Percentiles rank a stretch among this genome's conserved stretches.
phyloP scores from a whole-genome alignment of 176 grass and related monocot species.

The Aegilops sharonensis region DNA sequence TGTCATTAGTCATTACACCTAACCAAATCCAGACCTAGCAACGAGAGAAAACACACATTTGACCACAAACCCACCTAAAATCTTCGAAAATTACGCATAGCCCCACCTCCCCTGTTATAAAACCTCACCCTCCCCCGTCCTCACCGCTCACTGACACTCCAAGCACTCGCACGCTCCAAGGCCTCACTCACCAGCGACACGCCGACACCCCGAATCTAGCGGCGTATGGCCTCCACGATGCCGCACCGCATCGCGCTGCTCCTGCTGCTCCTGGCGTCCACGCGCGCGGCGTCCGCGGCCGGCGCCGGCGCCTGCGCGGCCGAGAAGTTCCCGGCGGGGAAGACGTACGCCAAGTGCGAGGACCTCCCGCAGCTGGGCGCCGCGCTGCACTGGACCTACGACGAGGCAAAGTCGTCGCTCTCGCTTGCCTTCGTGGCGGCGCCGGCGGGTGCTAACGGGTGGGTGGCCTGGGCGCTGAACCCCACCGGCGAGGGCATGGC shows the following conservation, averaged over 20 bases:
- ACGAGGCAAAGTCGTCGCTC: slow-evolving; percentile 28
- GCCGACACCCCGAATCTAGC: neutral
- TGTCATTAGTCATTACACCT: neutral
- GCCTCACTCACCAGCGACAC: neutral
- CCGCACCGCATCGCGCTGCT: slow-evolving; percentile 25
- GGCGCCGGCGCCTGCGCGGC: slow-evolving; percentile 19
- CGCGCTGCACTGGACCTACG: slow-evolving; percentile 65
- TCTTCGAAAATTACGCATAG: neutral
- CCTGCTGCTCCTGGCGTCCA: slow-evolving; percentile 19
- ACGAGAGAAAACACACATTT: neutral
- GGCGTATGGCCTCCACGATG: neutral
- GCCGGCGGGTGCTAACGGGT: slow-evolving; percentile 40
- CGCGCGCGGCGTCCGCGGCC: neutral
- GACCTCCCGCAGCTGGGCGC: slow-evolving; percentile 63
- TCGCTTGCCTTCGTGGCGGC: slow-evolving; percentile 66
- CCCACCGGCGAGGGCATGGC: slow-evolving; percentile 59
- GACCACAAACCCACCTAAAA: neutral
- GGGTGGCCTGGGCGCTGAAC: slow-evolving; percentile 79
- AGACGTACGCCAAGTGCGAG: slow-evolving; percentile 42
- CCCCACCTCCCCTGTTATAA: slow-evolving; percentile 21
- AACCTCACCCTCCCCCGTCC: neutral
- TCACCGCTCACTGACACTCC: neutral
- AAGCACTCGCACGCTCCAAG: neutral
- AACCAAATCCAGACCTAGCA: neutral
- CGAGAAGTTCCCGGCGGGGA: slow-evolving; percentile 52